Evolutionary conservation across 2,329 filamentous ascomycete genomes (phyloP), one percentile per base, ranked within the genome.

Genomic region (Fusarium sp.): DNA sequence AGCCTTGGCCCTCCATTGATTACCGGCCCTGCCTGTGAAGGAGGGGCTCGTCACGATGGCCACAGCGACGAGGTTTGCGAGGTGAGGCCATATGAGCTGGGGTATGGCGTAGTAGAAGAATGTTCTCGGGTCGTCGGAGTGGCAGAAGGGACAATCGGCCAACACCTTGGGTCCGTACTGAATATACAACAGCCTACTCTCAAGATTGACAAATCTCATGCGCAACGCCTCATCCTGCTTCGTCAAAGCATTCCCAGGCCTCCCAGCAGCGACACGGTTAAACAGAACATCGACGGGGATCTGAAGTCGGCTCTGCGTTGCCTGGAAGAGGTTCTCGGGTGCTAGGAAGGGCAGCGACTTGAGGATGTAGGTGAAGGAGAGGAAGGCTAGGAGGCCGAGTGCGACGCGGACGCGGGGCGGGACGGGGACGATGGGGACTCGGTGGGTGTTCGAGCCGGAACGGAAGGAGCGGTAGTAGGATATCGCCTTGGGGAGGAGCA

Each of bases 201-300:
- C 91, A 63, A 92, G 84, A 69, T 89, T 92, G 75, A 90, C 88
- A 79, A 98, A 91, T 76, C 92, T 92, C 29, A 85, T 83, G 62
- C 91, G 89, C 11, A 98, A 87, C 27, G 87, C 83, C 60, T 89
- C 86, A 83, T 98, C 95, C 14, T 81, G 69, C 0, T 83, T 72
- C 0, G 89, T 92, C 3, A 94, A 86, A 11, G 76, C 74, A 45
- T 77, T 76, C 38, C 75, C 75, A 0, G 88, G 84, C 0, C 92
- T 89, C 2, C 92, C 79, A 2, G 87, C 82, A 5, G 87, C 83
- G 11, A 98, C 88, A 18, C 96, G 93, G 68, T 89, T 90, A 83
- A 98, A 96, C 70, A 98, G 88, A 37, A 97, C 92, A 79, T 96
- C 93, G 47, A 90, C 92, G n/a, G 94, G 92, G 47, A 93, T 96